phyloP scores from a whole-genome alignment of 2,329 filamentous ascomycete species.

The Colletotrichum eleusines region DNA sequence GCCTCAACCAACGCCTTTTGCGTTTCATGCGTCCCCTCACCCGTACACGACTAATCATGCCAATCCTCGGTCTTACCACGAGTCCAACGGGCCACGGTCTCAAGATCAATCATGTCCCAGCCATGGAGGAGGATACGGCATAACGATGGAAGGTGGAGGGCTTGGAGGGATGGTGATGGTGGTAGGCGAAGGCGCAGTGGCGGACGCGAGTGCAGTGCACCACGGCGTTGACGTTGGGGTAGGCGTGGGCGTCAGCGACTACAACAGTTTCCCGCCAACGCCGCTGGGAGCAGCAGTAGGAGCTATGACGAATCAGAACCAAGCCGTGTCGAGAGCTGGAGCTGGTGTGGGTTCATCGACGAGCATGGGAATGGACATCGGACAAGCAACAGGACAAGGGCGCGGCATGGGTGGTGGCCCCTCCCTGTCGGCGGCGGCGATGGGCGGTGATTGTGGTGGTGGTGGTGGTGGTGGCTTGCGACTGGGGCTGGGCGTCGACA shows the following conservation, averaged over 20 bases:
- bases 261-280: constrained; percentile 26
- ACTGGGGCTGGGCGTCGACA: constrained; percentile 12
- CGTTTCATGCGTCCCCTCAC: constrained; percentile 48
- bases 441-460: neutral
- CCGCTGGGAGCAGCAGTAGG: neutral
- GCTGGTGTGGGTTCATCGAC: constrained; percentile 6
- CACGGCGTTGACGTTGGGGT: no score
- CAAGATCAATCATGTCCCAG: constrained; percentile 1
- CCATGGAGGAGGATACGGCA: constrained; percentile 9
- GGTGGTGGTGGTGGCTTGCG: neutral
- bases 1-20: constrained; percentile 63
- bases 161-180: constrained; percentile 9
- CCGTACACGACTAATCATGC: neutral
- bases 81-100: neutral
- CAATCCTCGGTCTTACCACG: constrained; percentile 2
- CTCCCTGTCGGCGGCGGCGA: neutral
- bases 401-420: constrained; percentile 17
- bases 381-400: neutral
- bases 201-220: neutral
- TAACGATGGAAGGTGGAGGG: constrained; percentile 2
- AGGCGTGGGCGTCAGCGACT: constrained; percentile 14
- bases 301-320: neutral
- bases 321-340: constrained; percentile 1
- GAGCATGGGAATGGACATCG: constrained; percentile 13
- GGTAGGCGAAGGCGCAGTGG: constrained; percentile 2